Percentiles rank a stretch among this genome's conserved stretches.
Conservation (phyloP, 2,329 filamentous ascomycete species). For the Grosmannia clavigera region DNA sequence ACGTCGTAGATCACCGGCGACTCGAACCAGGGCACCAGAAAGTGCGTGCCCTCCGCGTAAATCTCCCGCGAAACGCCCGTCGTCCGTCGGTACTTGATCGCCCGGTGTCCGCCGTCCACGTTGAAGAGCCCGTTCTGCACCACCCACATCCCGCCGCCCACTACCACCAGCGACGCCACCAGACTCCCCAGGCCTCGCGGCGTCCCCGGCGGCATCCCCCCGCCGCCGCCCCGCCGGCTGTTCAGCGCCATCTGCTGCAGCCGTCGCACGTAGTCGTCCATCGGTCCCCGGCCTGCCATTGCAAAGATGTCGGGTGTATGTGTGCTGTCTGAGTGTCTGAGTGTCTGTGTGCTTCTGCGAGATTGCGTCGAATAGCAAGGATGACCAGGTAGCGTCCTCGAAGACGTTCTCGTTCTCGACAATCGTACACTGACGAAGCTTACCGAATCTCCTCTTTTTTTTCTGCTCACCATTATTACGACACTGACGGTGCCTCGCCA, state of each 20-base stretch:
- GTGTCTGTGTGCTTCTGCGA: not conserved
- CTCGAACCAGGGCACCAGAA: constrained; percentile 94
- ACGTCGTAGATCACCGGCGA: constrained; percentile 96
- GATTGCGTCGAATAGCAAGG: too few relatives aligned
- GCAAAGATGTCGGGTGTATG: constrained; percentile 6
- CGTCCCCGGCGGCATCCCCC: constrained; percentile 28
- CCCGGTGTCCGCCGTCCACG: constrained; percentile 95
- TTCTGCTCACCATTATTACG: constrained; percentile 6
- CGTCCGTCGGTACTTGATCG: constrained; percentile 93
- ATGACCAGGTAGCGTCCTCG: too few relatives aligned
- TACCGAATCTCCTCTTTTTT: not conserved
- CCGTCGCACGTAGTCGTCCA: constrained; percentile 38
- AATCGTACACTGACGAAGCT: not conserved
- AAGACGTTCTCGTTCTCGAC: not conserved
- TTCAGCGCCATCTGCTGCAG: constrained; percentile 35
- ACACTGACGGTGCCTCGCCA: not conserved
- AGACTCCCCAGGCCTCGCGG: constrained; percentile 27
- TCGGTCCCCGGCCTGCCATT: constrained; percentile 25
- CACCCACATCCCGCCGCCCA: constrained; percentile 37
- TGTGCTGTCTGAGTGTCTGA: not conserved
- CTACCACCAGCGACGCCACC: constrained; percentile 28
- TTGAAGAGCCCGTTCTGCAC: constrained; percentile 55
- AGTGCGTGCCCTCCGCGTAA: constrained; percentile 90
- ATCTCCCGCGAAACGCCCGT: constrained; percentile 94
- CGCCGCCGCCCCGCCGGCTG: constrained; percentile 25